A percentile compares a stretch with the other conserved stretches of the same genome.
Evolutionary conservation across 768 basidiomycete species (phyloP).

Genomic region (Leucocoprinus birnbaumii): DNA sequence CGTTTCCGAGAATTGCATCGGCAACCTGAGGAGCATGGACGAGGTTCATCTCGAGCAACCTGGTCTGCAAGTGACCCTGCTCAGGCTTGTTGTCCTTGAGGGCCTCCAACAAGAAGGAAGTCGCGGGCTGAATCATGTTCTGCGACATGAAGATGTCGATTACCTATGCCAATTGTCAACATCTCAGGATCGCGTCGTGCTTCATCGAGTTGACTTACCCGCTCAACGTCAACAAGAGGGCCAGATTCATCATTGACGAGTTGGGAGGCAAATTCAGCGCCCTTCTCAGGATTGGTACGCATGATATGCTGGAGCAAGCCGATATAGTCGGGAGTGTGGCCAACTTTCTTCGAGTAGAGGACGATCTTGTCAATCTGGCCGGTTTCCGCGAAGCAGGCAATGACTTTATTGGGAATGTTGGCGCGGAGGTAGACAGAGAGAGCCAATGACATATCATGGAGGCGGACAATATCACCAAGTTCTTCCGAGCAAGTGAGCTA

Average conservation of each 20-base stretch:
- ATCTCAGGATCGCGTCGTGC: neutral
- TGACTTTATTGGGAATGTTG: constrained; percentile 97
- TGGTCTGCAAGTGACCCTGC: constrained; percentile 93
- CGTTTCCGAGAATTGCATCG: constrained; percentile 97
- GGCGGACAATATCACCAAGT: constrained; percentile 93
- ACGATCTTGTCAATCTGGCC: constrained; percentile 99
- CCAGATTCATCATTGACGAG: constrained; percentile 93
- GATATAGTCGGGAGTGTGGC: constrained; percentile 90
- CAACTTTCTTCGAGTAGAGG: constrained; percentile 95
- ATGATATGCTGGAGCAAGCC: constrained; percentile 93
- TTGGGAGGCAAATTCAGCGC: constrained; percentile 95
- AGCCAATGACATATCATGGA: constrained; percentile 95
- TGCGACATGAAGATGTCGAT: constrained; percentile 99
- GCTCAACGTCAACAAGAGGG: constrained; percentile 89
- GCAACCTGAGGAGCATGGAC: constrained; percentile 98
- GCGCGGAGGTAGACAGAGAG: constrained; percentile 97
- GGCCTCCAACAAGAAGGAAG: constrained; percentile 95
- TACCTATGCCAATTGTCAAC: constrained; percentile 47
- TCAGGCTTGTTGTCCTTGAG: constrained; percentile 98
- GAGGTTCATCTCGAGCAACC: constrained; percentile 96
- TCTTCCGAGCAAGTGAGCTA: constrained; percentile 98
- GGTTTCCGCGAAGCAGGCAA: constrained; percentile 98
- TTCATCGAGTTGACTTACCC: constrained; percentile 44
- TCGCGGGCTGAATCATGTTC: constrained; percentile 99
- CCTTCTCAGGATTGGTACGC: constrained; percentile 95